phyloP scores from a whole-genome alignment of 192 early-diverging fungal species.

The Allomyces javanicus region DNA sequence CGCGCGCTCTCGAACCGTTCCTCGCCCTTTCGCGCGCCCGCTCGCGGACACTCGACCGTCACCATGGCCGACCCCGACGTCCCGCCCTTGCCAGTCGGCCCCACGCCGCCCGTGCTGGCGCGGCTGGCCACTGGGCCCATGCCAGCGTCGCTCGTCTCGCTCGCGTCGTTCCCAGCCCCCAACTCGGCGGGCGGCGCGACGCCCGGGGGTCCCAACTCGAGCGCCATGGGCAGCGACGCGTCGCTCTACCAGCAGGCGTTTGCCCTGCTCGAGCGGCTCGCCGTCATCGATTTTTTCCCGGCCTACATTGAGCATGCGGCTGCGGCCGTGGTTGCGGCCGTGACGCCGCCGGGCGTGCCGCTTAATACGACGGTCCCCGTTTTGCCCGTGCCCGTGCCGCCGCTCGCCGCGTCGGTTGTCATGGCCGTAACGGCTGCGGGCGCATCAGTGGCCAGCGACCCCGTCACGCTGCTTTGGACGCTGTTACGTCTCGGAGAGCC shows the following conservation, averaged over 20 bases:
- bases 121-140: no score
- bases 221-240: neutral
- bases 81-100: no score
- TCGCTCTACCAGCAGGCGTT: neutral
- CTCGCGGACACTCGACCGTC: no score
- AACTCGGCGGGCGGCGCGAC: no score
- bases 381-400: neutral
- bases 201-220: no score
- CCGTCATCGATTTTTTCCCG: neutral
- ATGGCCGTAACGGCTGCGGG: neutral
- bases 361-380: neutral
- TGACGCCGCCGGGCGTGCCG: neutral
- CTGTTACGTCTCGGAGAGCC: neutral
- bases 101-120: no score
- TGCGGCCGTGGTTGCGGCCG: neutral
- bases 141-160: no score
- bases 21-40: no score
- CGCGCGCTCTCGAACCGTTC: no score
- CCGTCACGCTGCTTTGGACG: neutral
- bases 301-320: neutral
- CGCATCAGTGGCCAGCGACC: neutral
- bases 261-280: neutral
- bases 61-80: no score
- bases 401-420: neutral
- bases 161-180: no score